Conservation (phyloP, 2,329 filamentous ascomycete genomes). For the Clarireedia monteithiana region DNA sequence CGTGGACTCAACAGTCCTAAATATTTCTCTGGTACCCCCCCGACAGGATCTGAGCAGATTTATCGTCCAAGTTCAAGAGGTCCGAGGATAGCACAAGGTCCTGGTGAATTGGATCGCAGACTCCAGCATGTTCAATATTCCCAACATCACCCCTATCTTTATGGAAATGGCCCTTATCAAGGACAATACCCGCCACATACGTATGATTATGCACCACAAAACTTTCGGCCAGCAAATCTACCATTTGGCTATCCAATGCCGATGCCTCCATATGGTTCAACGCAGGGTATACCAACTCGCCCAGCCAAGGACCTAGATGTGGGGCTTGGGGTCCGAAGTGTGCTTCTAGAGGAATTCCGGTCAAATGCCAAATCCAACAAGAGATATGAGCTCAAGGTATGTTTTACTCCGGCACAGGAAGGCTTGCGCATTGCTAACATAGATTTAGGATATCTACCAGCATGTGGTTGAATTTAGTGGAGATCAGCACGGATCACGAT, state of each 20-base stretch:
- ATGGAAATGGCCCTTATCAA: constrained; percentile 29
- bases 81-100: constrained; percentile 22
- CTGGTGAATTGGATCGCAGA: constrained; percentile 23
- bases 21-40: constrained; percentile 25
- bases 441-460: constrained; percentile 65
- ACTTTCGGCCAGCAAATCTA: constrained; percentile 30
- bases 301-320: constrained; percentile 30
- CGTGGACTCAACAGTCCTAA: constrained; percentile 27
- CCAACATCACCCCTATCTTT: constrained; percentile 29
- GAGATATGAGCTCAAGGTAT: constrained; percentile 70
- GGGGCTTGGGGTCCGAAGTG: constrained; percentile 54
- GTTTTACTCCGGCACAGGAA: neutral
- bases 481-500: constrained; percentile 90
- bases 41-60: constrained; percentile 22
- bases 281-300: constrained; percentile 22
- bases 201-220: constrained; percentile 33
- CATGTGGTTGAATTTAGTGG: constrained; percentile 92
- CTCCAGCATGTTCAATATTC: constrained; percentile 22
- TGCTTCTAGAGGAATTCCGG: constrained; percentile 73
- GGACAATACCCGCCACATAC: constrained; percentile 32
- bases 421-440: constrained; percentile 9
- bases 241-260: constrained; percentile 31
- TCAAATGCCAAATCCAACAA: constrained; percentile 62
- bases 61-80: constrained; percentile 24
- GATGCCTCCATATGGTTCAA: constrained; percentile 20